Evolutionary conservation across 768 basidiomycete genomes (phyloP).

Genomic region (Saitozyma podzolica): DNA sequence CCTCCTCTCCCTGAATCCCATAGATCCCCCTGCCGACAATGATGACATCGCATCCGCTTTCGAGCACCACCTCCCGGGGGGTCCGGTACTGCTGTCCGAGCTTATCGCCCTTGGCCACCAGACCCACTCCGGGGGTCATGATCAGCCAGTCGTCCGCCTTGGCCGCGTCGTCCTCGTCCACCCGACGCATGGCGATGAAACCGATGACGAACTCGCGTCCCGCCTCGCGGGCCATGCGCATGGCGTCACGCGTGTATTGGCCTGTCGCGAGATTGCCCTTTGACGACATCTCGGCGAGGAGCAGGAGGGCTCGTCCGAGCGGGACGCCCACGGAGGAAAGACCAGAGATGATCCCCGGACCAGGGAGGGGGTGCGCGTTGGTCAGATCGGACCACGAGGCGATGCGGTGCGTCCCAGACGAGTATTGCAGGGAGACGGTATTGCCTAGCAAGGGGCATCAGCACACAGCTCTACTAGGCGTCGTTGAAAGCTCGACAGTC

Average conservation of each 20-base stretch:
- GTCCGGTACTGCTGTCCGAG: slow-evolving; percentile 97
- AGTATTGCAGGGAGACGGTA: slow-evolving; percentile 93
- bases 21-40: slow-evolving; percentile 97
- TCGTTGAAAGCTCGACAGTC: not conserved
- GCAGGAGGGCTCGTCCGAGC: slow-evolving; percentile 77
- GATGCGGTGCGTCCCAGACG: slow-evolving; percentile 87
- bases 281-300: slow-evolving; percentile 96
- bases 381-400: slow-evolving; percentile 95
- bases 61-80: slow-evolving; percentile 75
- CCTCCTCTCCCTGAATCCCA: slow-evolving; percentile 59
- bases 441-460: slow-evolving; percentile 64
- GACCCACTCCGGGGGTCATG: slow-evolving; percentile 87
- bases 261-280: slow-evolving; percentile 81
- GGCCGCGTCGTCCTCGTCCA: slow-evolving; percentile 57
- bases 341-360: slow-evolving; percentile 91
- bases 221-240: slow-evolving; percentile 79
- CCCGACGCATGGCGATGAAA: slow-evolving; percentile 85
- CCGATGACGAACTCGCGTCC: slow-evolving; percentile 85
- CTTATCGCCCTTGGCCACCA: slow-evolving; percentile 72
- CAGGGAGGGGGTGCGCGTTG: slow-evolving; percentile 93
- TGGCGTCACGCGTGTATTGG: slow-evolving; percentile 76
- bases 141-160: slow-evolving; percentile 76
- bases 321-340: slow-evolving; percentile 82
- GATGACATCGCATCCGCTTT: slow-evolving; percentile 88
- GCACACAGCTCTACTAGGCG: not conserved